Evolutionary conservation across 805 yeast species (phyloP), one percentile per base, ranked within the genome.

Genomic region (Lipomyces lipofer): DNA sequence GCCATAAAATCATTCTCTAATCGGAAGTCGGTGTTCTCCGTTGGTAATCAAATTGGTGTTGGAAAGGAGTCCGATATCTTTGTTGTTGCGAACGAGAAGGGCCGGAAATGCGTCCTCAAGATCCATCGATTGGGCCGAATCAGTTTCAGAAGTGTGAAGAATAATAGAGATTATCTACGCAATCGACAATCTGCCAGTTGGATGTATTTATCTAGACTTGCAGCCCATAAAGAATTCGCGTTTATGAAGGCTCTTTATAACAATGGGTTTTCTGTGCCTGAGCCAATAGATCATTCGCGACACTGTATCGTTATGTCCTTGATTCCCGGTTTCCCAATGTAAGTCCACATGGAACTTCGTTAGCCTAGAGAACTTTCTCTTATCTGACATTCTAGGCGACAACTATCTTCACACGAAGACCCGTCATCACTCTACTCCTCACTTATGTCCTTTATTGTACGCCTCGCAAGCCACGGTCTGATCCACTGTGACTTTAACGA

Each of bases 401-500:
- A 84, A 60, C 75, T 92, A 62, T 78, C 82, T 62, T 82, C 82
- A 59, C 94, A 88, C 66, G 75, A 77, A 12, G 80, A 87, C 59
- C 81, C 86, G 64, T 81, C 83, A 58, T 78, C 81, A 59, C 76
- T 94, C 46, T 94, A 94, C 68, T 83, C 89, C 27, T 85, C 88
- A 51, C 75, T 94, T 66, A 92, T 94, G 98, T 74, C 77, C 53
- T 91, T 94, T 66, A 84, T 87, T 19, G 95, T 91, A 12, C 79
- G 82, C 58, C 74, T 94, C 49, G 99, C 87, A 4, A 84, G 86
- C 65, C 81, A 85, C 63, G 99, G 99, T 1, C 76, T 94, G 52
- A 90, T 94, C 50, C 99, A 94, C 71, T 92, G 99, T 77, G 99
- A 94, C 75, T 94, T 84, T 74, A 94, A 94, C 70, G 99, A 94